Base-by-base conservation (phyloP, 345 rosid genomes). In the Populus davidiana region DNA sequence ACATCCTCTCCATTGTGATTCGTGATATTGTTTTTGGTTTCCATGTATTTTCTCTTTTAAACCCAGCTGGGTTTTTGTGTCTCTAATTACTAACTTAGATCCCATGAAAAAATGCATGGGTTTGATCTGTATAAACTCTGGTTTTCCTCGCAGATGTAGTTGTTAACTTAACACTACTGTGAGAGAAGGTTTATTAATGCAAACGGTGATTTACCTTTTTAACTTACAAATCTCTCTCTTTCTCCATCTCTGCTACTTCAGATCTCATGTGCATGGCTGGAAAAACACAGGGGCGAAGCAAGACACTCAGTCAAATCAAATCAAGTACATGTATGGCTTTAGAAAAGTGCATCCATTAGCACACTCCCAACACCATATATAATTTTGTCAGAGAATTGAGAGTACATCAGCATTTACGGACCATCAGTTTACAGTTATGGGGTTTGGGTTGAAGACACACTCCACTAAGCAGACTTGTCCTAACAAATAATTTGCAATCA, bases 341-440 rank as follows among this genome's bases (percentile, higher is more conserved):
- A 5, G 17, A 62, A 56, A 8, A 33, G 75, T 29, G 72, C 59
- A 63, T 61, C 43, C 14, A 43, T 13, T 6, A 9, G 29, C 64
- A 41, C 63, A 1, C 63, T 68, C 69, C 38, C 3, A 41, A 17
- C 54, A 50, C 33, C 80, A 71, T 8, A 41, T 10, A 41, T 75
- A 75, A 79, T 67, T 36, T 84, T 86, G 90, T 86, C 93, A 83
- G 91, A 82, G 90, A 89, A 87, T 86, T 86, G 81, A 90, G 89
- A 85, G 86, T 82, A 82, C 86, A 64, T 79, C 33, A 77, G 52
- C 71, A 70, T 77, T 90, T 84, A 86, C 91, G 91, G 87, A 85
- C 65, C 70, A 71, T 67, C 52, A 47, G 31, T 21, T 61, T 78
- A 67, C 74, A 65, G 35, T 81, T 38, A 41, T 41, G 23, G 2